Base-by-base conservation (phyloP, 257 asterid genomes). In the Osmanthus fragrans region DNA sequence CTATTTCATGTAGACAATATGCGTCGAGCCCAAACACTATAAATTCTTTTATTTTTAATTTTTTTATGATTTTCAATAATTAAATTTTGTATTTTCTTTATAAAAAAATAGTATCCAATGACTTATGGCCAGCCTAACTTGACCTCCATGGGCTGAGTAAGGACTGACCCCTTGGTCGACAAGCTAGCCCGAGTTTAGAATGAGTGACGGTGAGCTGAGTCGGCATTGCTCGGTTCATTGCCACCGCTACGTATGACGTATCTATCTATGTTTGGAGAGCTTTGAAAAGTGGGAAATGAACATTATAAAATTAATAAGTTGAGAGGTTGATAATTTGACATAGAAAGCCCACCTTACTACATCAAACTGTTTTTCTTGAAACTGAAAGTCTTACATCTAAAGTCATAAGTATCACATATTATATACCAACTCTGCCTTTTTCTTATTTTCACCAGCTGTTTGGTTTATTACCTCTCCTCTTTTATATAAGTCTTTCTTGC, bases 311-410 rank as follows among this genome's bases (percentile, higher is more conserved):
- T 34, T 15, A 30, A 9, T 79, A 42, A 72, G 86, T 72, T 75
- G 76, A 78, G 65, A 51, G 79, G 81, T 58, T 2, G 16, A 58
- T 58, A 7, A 7, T 58, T 76, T 67, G 83, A 83, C 27, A 29
- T 15, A 7, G 86, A 82, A 49, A 82, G 75, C 73, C 72, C 70
- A 82, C 83, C 86, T 74, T 45, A 16, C 76, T 40, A 32, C 47
- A 27, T 73, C 60, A 29, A 30, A 75, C 54, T 40, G 29, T 78
- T 56, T 37, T 71, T 71, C 70, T 27, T 72, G 66, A 71, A 74
- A 74, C 79, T 64, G 13, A 8, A 58, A 21, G 29, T 58, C 66
- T 21, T 58, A 8, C 66, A 0, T 21, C 30, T 2, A n/a, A 58
- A 58, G 66, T 58, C 32, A 8, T 8, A 10, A 2, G 13, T 6